phyloP scores from a whole-genome alignment of 2,329 filamentous ascomycete species.

The Cytospora chrysosperma region DNA sequence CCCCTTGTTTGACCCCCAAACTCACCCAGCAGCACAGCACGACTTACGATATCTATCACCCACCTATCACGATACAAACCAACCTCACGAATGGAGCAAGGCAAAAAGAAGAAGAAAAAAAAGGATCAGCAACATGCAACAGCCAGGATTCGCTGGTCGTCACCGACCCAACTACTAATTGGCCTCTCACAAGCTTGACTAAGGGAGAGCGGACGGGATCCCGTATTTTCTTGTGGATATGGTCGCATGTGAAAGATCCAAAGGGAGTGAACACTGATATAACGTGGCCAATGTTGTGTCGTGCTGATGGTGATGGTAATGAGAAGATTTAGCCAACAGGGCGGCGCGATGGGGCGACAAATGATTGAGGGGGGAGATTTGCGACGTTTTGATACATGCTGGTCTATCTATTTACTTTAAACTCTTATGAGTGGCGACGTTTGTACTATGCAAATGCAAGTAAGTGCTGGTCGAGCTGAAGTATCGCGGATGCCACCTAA shows the following conservation, averaged over 20 bases:
- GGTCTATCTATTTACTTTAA: not conserved
- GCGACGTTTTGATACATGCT: not conserved
- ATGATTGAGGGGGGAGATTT: not conserved
- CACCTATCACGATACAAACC: no score
- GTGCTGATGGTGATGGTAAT: not conserved
- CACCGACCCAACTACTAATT: conserved; percentile 6
- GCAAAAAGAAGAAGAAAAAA: not conserved
- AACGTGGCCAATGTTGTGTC: not conserved
- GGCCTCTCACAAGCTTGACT: conserved; percentile 4
- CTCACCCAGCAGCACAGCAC: not conserved
- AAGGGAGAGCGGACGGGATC: conserved; percentile 5
- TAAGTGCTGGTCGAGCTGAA: not conserved
- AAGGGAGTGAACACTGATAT: not conserved
- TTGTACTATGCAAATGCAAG: not conserved
- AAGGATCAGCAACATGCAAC: conserved; percentile 5
- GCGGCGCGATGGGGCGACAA: not conserved
- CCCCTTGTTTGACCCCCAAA: not conserved
- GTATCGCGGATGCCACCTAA: not conserved
- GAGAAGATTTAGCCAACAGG: not conserved
- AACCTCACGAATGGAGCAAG: not conserved
- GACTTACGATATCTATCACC: not conserved
- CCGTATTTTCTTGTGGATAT: conserved; percentile 1
- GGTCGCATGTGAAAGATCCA: not conserved
- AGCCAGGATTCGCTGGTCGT: conserved; percentile 1
- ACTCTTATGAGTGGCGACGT: not conserved